These are phyloP conservation scores for Fraxinus xanthoxyloides DNA, from an alignment of 305 asterid species.

Conservation along the genomic window DNA sequence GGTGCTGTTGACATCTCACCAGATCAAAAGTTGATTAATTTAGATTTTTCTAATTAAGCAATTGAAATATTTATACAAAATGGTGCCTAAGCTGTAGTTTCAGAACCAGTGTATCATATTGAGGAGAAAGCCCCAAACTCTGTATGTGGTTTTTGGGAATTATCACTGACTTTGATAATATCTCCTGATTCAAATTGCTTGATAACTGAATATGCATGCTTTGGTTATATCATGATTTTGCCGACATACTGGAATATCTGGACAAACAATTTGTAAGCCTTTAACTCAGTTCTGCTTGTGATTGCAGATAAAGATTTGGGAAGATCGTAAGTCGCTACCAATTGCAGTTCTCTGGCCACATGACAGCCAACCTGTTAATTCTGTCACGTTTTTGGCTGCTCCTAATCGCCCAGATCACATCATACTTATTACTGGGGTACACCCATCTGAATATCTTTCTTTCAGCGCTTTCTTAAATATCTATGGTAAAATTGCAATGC, in stretches of 20 bases:
- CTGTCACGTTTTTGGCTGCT: conserved; percentile 82
- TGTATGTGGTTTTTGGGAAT: background rate
- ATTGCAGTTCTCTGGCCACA: conserved; percentile 86
- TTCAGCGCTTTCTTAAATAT: background rate
- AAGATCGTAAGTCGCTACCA: conserved; percentile 70
- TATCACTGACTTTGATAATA: background rate
- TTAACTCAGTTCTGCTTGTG: conserved; percentile 18
- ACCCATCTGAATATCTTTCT: background rate
- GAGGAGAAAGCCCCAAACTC: background rate
- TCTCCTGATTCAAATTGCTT: background rate
- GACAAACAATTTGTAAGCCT: background rate
- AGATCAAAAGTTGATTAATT: background rate
- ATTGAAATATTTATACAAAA: background rate
- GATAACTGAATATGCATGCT: background rate
- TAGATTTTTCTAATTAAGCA: background rate
- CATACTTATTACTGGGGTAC: conserved; percentile 91
- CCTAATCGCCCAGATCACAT: conserved; percentile 85
- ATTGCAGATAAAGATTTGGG: conserved; percentile 91
- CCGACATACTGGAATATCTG: background rate
- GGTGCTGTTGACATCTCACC: background rate
- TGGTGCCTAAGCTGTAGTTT: background rate
- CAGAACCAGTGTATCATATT: background rate
- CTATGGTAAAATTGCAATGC: background rate
- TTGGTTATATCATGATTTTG: background rate
- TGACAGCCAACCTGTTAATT: conserved; percentile 83